Evolutionary conservation across 164 flowering plant species (phyloP).

Genomic region (Stephania cephalantha): DNA sequence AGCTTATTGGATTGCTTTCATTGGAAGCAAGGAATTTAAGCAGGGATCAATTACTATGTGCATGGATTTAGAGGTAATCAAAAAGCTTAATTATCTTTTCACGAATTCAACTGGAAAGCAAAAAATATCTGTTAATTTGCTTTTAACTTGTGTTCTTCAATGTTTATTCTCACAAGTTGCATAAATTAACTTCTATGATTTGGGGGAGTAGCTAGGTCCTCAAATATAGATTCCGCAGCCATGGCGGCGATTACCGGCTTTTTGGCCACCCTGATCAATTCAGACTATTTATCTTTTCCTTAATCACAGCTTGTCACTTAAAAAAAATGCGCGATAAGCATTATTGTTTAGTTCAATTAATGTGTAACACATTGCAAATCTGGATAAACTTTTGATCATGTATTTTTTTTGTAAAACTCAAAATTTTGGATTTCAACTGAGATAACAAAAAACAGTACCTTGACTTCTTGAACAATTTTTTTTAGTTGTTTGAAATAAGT

Average conservation of each 20-base stretch:
- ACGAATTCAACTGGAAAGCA: neutral
- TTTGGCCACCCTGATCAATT: neutral
- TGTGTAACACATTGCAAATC: neutral
- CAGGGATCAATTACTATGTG: constrained; percentile 22
- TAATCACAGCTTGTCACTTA: no score
- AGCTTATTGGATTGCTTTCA: constrained; percentile 44
- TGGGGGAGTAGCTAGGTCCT: neutral
- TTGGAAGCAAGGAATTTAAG: constrained; percentile 47
- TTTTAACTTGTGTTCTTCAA: neutral
- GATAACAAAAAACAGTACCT: no score
- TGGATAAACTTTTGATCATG: no score
- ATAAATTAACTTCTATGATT: neutral
- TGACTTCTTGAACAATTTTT: neutral
- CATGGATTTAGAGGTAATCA: constrained; percentile 1
- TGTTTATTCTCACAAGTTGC: neutral
- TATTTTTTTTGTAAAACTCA: no score
- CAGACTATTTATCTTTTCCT: neutral
- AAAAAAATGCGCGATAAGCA: no score
- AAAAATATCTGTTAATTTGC: neutral
- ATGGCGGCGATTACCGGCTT: neutral
- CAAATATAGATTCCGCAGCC: neutral
- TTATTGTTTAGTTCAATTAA: neutral
- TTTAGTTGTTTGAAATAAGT: no score
- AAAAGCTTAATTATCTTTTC: neutral
- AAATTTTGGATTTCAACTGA: no score